Evolutionary conservation across 345 rosid genomes (phyloP), one percentile per base, ranked within the genome.

Genomic region (Pseudoturritis turrita): DNA sequence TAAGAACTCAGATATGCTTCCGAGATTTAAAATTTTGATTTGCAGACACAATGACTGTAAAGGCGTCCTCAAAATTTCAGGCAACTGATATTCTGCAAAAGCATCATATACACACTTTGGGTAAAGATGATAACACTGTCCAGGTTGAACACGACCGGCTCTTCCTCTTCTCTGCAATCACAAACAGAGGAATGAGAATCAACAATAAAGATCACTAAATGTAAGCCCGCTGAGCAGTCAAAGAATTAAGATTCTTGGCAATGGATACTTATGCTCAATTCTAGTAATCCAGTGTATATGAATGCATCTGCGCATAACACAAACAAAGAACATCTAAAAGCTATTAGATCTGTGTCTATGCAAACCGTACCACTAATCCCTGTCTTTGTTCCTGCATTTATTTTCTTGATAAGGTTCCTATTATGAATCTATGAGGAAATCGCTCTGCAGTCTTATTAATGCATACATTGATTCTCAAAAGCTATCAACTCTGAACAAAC

Each of bases 11-110:
- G 96, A 81, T 54, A 93, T 90, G 76, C 92, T 89, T 65, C 94
- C 98, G 28, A 89, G 90, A 68, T 85, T 80, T 78, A 93, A 78
- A 71, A 92, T 86, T 80, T 90, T 93, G 72, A 93, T 93, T 82
- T 93, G 97, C 83, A 93, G 71, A 81, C 97, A 93, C 21, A 90
- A 87, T 36, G 97, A 93, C 77, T 90, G 98, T 76, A 93, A 78
- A 58, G 97, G 98, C 13, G 98, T 90, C 78, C 98, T 83, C 78
- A 93, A 83, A 70, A 93, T 90, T 84, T 93, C 98, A 53, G 98
- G 97, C 72, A 93, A 82, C 73, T 93, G 97, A 83, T 87, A 90
- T 70, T 90, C 97, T 35, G 87, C 60, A 81, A 93, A 90, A 77
- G 98, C 83, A 67, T 87, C 88, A 80, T 90, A 85, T 25, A 90